Evolutionary conservation across 2,329 filamentous ascomycete genomes (phyloP).

Genomic region (Calonectria fujianensis): DNA sequence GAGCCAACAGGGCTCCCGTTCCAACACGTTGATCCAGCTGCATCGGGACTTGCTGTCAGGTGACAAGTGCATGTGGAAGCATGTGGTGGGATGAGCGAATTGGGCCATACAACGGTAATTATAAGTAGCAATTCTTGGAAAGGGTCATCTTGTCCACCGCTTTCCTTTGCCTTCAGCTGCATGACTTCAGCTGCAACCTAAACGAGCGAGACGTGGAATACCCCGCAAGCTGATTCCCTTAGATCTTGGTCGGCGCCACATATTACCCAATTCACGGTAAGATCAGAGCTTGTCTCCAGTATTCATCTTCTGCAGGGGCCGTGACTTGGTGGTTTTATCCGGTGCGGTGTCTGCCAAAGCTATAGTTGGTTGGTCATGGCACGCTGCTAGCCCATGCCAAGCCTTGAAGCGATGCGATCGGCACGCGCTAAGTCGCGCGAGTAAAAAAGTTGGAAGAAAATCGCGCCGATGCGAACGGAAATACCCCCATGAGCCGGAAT

Average conservation of each 20-base stretch:
- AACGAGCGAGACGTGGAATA: not conserved
- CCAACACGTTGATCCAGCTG: not conserved
- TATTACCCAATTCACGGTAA: slow-evolving; percentile 16
- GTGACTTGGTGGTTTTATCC: not conserved
- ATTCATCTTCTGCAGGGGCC: not conserved
- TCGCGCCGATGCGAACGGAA: not conserved
- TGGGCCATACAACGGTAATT: not conserved
- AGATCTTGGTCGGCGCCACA: slow-evolving; percentile 2
- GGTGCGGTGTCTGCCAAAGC: not conserved
- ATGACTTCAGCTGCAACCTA: not conserved
- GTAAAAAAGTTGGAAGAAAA: not conserved
- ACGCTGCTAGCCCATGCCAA: not conserved
- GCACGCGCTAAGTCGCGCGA: not conserved
- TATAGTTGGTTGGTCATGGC: not conserved
- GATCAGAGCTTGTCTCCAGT: slow-evolving; percentile 3
- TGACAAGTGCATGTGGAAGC: not conserved
- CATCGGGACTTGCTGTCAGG: not conserved
- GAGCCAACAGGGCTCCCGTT: not conserved
- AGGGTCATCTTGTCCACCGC: slow-evolving; percentile 1
- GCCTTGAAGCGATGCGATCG: not conserved
- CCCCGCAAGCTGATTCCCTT: not conserved
- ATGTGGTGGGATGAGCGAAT: not conserved
- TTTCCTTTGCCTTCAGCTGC: no score
- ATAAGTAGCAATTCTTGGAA: not conserved
- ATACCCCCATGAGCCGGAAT: not conserved